Base-by-base conservation (phyloP, 306 rosid species). In the Acacia crassicarpa region DNA sequence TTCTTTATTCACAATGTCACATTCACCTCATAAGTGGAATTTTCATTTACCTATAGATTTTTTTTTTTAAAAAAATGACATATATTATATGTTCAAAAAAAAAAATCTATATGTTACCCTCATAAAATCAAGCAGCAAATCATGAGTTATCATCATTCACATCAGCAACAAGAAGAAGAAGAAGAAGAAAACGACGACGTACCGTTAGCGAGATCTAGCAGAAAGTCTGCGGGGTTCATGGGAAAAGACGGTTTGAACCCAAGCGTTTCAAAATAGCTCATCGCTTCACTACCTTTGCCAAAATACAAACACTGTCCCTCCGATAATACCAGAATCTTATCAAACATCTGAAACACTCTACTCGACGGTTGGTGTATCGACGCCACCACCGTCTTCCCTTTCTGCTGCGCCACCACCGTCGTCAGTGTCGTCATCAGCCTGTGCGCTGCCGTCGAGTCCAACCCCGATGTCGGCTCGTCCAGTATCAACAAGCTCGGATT, bases 191-290 rank as follows among this genome's bases (percentile, higher is more conserved):
- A 71, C 3, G 13, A 15, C 66, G 78, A 84, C 97, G 82, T 92
- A 92, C 98, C 98, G 76, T 92, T 94, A 10, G 98, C 98, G 83
- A 94, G 94, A 84, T 94, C 97, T 22, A 94, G 98, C 75, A 94
- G 87, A 65, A 94, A 94, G 82, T 94, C 97, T 5, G 98, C 98
- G 67, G 98, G 97, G 30, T 94, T 94, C 86, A 94, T 88, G 8
- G 98, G 91, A 25, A 92, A 92, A 23, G 90, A 87, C 10, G 97
- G 98, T 61, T 83, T 83, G 84, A 88, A 88, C 0, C 97, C 97
- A 69, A 92, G 81, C 14, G 97, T 85, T 58, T 88, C 89, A 27
- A 94, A 94, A 75, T 94, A 92, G 22, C 38, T 22, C 87, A 91
- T 86, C 16, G 94, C 97, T 20, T 88, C 93, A 19, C 74, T 59